Conservation (phyloP, 1,139 yeast genomes). For the Yamadazyma sp. region DNA sequence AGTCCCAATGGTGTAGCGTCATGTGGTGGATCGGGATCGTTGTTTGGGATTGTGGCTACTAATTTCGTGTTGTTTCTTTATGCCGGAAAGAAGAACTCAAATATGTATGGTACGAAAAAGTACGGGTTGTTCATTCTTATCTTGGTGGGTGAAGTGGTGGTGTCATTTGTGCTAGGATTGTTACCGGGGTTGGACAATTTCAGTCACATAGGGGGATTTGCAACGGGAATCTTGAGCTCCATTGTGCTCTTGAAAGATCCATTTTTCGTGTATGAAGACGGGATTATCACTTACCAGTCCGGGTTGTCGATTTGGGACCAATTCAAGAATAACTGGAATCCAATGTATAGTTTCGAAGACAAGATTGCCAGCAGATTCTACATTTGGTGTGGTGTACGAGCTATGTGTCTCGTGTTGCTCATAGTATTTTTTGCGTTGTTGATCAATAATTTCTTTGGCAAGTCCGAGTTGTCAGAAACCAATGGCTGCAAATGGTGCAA, state of each 20-base stretch:
- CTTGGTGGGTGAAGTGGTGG: constrained; percentile 56
- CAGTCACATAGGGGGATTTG: constrained; percentile 76
- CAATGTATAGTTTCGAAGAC: constrained; percentile 33
- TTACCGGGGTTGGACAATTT: constrained; percentile 77
- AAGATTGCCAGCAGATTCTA: constrained; percentile 37
- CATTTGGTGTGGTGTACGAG: constrained; percentile 53
- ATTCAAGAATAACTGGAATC: constrained; percentile 44
- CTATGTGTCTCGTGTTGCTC: constrained; percentile 45
- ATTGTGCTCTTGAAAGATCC: constrained; percentile 62
- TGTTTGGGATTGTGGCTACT: constrained; percentile 69
- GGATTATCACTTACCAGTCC: constrained; percentile 40
- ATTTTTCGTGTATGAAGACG: constrained; percentile 43
- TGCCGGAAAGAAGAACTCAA: constrained; percentile 50
- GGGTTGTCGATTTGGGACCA: constrained; percentile 41
- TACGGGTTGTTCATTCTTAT: constrained; percentile 46
- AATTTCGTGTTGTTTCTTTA: constrained; percentile 59
- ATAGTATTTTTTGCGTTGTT: constrained; percentile 54
- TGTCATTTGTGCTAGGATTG: constrained; percentile 64
- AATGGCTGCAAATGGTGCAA: constrained; percentile 66
- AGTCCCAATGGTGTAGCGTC: constrained; percentile 70
- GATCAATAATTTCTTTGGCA: constrained; percentile 49
- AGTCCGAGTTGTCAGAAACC: constrained; percentile 30
- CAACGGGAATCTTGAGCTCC: constrained; percentile 58
- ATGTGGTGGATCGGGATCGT: constrained; percentile 75
- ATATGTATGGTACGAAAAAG: constrained; percentile 43